These are phyloP conservation scores for Wallacemonas sp. DNA, from an alignment of 208 protist species.

Conservation along the genomic window DNA sequence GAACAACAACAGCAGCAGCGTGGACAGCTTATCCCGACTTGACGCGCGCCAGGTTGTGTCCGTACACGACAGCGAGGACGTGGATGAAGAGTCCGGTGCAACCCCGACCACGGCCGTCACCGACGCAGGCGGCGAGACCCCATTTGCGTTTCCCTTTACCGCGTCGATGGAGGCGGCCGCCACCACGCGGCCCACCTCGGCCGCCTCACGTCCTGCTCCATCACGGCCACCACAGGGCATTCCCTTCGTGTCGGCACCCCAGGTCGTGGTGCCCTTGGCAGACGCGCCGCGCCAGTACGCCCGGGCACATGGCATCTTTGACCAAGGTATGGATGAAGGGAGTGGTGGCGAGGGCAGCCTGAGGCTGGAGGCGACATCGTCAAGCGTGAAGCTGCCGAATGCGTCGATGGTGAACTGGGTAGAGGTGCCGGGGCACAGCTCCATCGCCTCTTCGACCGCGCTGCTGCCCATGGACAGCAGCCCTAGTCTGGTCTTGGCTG, in stretches of 20 bases:
- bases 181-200: too few relatives aligned
- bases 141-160: too few relatives aligned
- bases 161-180: too few relatives aligned
- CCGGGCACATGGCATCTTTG: too few relatives aligned
- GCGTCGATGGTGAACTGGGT: not conserved
- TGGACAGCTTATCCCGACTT: not conserved
- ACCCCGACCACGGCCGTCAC: not conserved
- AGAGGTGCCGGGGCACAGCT: constrained; percentile 9
- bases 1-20: not conserved
- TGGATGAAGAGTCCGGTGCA: not conserved
- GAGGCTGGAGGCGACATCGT: not conserved
- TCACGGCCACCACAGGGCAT: too few relatives aligned
- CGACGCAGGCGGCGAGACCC: not conserved
- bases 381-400: not conserved
- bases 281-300: too few relatives aligned
- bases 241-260: too few relatives aligned
- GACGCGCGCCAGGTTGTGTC: not conserved
- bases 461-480: not conserved
- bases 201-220: too few relatives aligned
- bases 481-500: not conserved
- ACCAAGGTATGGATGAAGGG: too few relatives aligned
- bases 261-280: too few relatives aligned
- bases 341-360: not conserved
- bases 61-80: not conserved
- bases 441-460: not conserved